Conservation (phyloP, 2,329 filamentous ascomycete genomes). For the Cordyceps farinosa region DNA sequence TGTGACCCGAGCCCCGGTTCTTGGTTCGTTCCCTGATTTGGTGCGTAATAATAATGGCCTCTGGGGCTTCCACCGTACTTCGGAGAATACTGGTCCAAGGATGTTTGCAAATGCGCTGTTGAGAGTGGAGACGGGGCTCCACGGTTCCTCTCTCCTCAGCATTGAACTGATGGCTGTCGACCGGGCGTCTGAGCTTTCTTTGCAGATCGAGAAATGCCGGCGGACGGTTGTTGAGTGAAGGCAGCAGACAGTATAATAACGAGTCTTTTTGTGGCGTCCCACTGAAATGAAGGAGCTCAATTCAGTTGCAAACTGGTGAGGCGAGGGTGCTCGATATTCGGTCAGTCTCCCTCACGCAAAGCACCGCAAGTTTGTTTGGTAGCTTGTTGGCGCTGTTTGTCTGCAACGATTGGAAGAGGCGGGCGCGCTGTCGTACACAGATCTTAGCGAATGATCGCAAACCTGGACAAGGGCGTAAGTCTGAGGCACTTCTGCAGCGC, state of each 20-base stretch:
- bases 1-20: background rate
- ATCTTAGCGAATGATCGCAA: constrained; percentile 13
- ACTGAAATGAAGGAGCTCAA: too few relatives aligned
- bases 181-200: background rate
- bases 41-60: background rate
- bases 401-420: background rate
- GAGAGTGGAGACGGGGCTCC: background rate
- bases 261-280: too few relatives aligned
- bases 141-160: background rate
- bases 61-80: background rate
- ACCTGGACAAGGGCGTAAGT: background rate
- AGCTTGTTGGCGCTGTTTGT: background rate
- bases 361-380: background rate
- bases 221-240: too few relatives aligned
- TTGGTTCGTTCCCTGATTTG: constrained; percentile 11
- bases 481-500: constrained; percentile 14
- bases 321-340: background rate
- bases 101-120: background rate
- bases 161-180: background rate
- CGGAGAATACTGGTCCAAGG: background rate
- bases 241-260: too few relatives aligned
- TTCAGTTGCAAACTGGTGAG: too few relatives aligned
- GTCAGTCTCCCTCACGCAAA: background rate
- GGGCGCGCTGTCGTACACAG: background rate
- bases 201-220: background rate